A percentile compares a stretch with the other conserved stretches of the same genome.
Evolutionary conservation across 495 filamentous ascomycete species (phyloP).

Genomic region (Thozetella sp.): DNA sequence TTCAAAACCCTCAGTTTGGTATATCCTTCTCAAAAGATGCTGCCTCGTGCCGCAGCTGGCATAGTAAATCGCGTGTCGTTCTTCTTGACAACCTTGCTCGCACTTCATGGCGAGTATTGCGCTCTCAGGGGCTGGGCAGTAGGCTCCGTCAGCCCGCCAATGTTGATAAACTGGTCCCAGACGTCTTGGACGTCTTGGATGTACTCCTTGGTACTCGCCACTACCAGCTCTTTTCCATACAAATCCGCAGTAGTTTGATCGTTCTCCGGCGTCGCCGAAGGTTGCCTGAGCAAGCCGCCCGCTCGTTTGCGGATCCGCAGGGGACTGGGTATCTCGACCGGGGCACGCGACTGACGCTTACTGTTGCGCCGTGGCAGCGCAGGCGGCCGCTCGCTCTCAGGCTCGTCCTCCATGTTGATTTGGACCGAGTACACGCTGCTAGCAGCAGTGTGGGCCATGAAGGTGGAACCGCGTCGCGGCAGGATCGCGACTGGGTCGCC

Average conservation of each 20-base stretch:
- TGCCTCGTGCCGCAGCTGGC: too few relatives aligned
- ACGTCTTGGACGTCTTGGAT: slow-evolving; percentile 21
- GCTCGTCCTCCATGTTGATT: background rate
- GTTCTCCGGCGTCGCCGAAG: background rate
- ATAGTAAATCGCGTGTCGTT: too few relatives aligned
- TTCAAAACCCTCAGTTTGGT: too few relatives aligned
- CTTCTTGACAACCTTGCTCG: too few relatives aligned
- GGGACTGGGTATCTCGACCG: slow-evolving; percentile 15
- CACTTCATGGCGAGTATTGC: too few relatives aligned
- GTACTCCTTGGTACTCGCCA: too few relatives aligned
- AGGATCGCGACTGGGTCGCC: slow-evolving; percentile 14
- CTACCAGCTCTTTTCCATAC: background rate
- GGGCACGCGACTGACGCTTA: slow-evolving; percentile 8
- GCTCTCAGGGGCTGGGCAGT: background rate
- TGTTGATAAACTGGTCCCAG: slow-evolving; percentile 31
- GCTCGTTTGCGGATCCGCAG: slow-evolving; percentile 20
- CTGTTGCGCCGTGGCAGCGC: slow-evolving; percentile 16
- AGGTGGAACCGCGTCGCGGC: background rate
- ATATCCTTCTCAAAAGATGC: too few relatives aligned
- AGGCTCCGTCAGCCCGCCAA: slow-evolving; percentile 29
- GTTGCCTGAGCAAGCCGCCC: background rate
- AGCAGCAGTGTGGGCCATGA: slow-evolving; percentile 6
- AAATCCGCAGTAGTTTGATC: background rate
- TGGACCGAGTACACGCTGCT: slow-evolving; percentile 8
- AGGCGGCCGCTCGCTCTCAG: slow-evolving; percentile 4